Percentiles rank a stretch among this genome's conserved stretches.
These are phyloP conservation scores for Phenoliferia sp. DNA, from an alignment of 1,284 basidiomycete species.

Conservation along the genomic window DNA sequence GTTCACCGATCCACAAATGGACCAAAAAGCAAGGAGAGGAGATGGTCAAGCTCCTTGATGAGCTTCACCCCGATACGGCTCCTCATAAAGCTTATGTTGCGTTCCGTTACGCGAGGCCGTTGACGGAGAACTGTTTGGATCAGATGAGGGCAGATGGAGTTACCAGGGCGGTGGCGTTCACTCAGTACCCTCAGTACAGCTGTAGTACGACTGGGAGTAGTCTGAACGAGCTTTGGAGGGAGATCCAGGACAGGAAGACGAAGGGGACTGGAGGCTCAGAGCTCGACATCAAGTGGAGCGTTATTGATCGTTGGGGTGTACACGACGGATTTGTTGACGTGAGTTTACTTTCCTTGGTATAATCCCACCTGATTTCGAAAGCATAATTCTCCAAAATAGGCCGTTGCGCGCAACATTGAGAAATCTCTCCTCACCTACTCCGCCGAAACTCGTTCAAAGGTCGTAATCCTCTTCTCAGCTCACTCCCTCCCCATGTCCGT, in stretches of 20 bases:
- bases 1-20: constrained; percentile 93
- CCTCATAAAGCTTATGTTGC: constrained; percentile 95
- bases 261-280: constrained; percentile 44
- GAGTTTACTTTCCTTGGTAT: constrained; percentile 36
- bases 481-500: constrained; percentile 97
- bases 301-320: constrained; percentile 96
- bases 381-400: constrained; percentile 52
- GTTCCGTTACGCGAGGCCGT: constrained; percentile 82
- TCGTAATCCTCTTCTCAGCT: constrained; percentile 85
- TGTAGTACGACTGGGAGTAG: constrained; percentile 97
- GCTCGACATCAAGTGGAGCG: constrained; percentile 80
- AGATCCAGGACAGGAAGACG: constrained; percentile 41
- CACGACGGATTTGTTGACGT: constrained; percentile 91
- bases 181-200: constrained; percentile 98
- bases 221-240: constrained; percentile 80
- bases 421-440: constrained; percentile 77
- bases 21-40: constrained; percentile 81
- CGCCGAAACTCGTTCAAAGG: constrained; percentile 59
- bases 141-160: constrained; percentile 90
- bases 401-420: constrained; percentile 84
- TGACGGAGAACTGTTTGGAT: constrained; percentile 75
- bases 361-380: neutral
- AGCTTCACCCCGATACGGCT: constrained; percentile 83
- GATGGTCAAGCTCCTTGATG: constrained; percentile 88
- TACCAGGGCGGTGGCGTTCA: constrained; percentile 88